Conservation (phyloP, 2,329 filamentous ascomycete species). For the Stemphylium beticola region DNA sequence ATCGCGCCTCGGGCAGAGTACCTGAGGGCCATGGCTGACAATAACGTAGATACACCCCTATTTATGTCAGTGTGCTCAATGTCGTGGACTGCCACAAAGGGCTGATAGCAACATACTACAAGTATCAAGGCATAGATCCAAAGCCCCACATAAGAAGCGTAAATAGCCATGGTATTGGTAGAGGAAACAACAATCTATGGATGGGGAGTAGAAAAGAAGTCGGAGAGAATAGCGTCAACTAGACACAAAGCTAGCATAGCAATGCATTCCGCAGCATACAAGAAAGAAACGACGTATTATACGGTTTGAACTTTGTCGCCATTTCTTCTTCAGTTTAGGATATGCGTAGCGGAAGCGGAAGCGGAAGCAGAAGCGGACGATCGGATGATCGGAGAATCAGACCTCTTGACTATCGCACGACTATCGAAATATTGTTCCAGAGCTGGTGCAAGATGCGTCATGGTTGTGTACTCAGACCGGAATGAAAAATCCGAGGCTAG, state of each 20-base stretch:
- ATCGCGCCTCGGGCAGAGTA: no score
- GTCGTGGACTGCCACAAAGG: background rate
- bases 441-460: no score
- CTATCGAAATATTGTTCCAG: no score
- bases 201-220: background rate
- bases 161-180: background rate
- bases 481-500: no score
- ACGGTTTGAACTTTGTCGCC: background rate
- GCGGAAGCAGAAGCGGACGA: background rate
- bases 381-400: background rate
- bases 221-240: no score
- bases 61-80: background rate
- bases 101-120: background rate
- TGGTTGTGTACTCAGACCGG: no score
- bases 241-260: background rate
- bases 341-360: background rate
- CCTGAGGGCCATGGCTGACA: no score
- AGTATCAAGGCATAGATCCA: background rate
- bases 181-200: background rate
- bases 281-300: background rate
- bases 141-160: background rate
- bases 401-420: background rate
- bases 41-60: background rate
- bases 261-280: background rate
- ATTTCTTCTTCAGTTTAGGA: background rate